Evolutionary conservation across 345 rosid genomes (phyloP).

Genomic region (Pistacia atlantica): DNA sequence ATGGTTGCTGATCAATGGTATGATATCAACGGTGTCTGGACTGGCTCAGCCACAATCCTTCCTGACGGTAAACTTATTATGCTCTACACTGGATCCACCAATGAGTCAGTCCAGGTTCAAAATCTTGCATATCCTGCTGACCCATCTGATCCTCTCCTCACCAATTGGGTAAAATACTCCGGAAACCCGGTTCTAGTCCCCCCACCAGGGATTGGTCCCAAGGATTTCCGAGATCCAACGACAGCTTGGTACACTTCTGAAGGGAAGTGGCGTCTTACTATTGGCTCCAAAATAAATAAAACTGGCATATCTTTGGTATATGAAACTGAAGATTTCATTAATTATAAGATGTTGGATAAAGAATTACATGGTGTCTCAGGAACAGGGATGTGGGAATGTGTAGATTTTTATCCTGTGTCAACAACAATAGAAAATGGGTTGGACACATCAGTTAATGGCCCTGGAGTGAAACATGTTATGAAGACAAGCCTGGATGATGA

Average conservation of each 20-base stretch:
- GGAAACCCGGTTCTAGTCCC: conserved; percentile 82
- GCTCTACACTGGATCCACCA: conserved; percentile 87
- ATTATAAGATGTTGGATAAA: conserved; percentile 33
- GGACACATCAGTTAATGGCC: conserved; percentile 56
- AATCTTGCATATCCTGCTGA: conserved; percentile 88
- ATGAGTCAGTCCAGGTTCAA: conserved; percentile 73
- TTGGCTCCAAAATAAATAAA: conserved; percentile 71
- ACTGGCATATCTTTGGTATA: conserved; percentile 75
- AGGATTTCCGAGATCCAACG: conserved; percentile 95
- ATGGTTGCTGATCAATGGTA: conserved; percentile 90
- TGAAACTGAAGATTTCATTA: conserved; percentile 75
- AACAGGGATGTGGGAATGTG: conserved; percentile 98
- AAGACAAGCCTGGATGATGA: conserved; percentile 67
- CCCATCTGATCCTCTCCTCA: conserved; percentile 69
- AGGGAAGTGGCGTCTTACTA: conserved; percentile 80
- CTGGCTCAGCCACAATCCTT: conserved; percentile 89
- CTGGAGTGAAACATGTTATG: conserved; percentile 57
- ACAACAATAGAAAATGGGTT: conserved; percentile 32
- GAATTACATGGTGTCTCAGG: conserved; percentile 62
- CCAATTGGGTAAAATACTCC: conserved; percentile 66
- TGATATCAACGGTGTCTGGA: conserved; percentile 82
- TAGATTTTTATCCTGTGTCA: conserved; percentile 69
- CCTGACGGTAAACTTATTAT: conserved; percentile 75
- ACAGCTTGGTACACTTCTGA: conserved; percentile 83
- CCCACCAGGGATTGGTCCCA: conserved; percentile 54